Percentiles rank a stretch among this genome's conserved stretches.
These are phyloP conservation scores for Erysiphe pulchra DNA, from an alignment of 2,329 filamentous ascomycete genomes.

Conservation along the genomic window DNA sequence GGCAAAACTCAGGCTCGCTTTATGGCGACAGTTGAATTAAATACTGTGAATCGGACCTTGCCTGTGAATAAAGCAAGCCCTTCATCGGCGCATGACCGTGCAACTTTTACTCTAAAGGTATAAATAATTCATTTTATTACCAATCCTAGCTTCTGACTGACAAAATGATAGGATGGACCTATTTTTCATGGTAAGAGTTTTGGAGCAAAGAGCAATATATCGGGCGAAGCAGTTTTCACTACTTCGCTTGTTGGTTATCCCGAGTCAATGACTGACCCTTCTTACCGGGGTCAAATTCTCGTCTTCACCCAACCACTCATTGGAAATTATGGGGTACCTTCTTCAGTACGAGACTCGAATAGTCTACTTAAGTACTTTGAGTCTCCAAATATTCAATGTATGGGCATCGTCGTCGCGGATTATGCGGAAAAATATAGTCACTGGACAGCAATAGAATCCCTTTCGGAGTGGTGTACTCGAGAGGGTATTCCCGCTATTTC, in stretches of 20 bases:
- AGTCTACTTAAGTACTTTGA: slow-evolving; percentile 95
- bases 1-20: slow-evolving; percentile 18
- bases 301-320: slow-evolving; percentile 97
- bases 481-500: slow-evolving; percentile 93
- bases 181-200: slow-evolving; percentile 94
- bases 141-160: slow-evolving; percentile 7
- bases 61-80: slow-evolving; percentile 31
- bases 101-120: slow-evolving; percentile 86
- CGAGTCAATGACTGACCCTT: slow-evolving; percentile 76
- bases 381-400: slow-evolving; percentile 89
- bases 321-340: slow-evolving; percentile 95
- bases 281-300: slow-evolving; percentile 81
- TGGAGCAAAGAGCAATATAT: slow-evolving; percentile 87
- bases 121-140: slow-evolving; percentile 8
- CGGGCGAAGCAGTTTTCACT: slow-evolving; percentile 94
- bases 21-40: slow-evolving; percentile 36
- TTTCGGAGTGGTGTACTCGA: slow-evolving; percentile 82
- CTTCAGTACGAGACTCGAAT: slow-evolving; percentile 56
- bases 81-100: slow-evolving; percentile 42
- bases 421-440: slow-evolving; percentile 87
- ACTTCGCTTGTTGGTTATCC: slow-evolving; percentile 95
- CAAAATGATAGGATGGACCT: slow-evolving; percentile 46
- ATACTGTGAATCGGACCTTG: slow-evolving; percentile 44
- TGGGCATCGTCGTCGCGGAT: slow-evolving; percentile 86
- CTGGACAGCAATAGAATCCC: slow-evolving; percentile 91